Base-by-base conservation (phyloP, 768 basidiomycete genomes). In the Chalciporus pseudorubinellus region DNA sequence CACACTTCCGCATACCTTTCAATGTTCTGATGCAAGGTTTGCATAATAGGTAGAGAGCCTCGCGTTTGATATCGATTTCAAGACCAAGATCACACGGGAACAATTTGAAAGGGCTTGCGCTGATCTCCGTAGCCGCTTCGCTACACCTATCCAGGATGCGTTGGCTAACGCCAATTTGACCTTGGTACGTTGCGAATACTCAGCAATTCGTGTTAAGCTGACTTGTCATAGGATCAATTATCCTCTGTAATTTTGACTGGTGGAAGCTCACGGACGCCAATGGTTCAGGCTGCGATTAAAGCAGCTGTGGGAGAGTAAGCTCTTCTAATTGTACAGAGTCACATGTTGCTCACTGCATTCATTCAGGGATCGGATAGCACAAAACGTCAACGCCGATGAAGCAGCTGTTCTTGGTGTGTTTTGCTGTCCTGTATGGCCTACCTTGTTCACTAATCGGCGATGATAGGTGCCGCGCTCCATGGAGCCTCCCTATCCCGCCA, bases 321-420 rank as follows among this genome's bases (percentile, higher is more conserved):
- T 14, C 4, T 6, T 11, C 26, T 18, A 8, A 10, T 18, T 19
- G 31, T 16, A 22, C 16, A n/a, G 2, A 28, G 40, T 22, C 4
- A 39, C 1, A 19, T 21, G 18, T 18, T 10, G 4, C 13, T 55
- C 50, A 45, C 52, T 43, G 19, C 40, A 19, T 41, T 51, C 14
- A 14, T 47, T 14, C 46, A 88, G 85, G 42, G 81, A 85, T 46
- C 92, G 90, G 70, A 87, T 98, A 51, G 92, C 95, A 6, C 77
- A 87, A 63, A 98, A 98, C 59, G 91, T 99, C 54, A 98, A 99
- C 66, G 87, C 95, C 0, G 97, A 98, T 65, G 97, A 99, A 72
- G 91, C 93, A 0, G 90, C 89, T 21, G 95, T 98, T 18, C 80
- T 99, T 39, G 93, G 88, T 77, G 67, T 19, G 59, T 44, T 20